Percentiles rank a stretch among this genome's conserved stretches.
These are phyloP conservation scores for Dalbergia oliveri DNA, from an alignment of 306 rosid species.

Conservation along the genomic window DNA sequence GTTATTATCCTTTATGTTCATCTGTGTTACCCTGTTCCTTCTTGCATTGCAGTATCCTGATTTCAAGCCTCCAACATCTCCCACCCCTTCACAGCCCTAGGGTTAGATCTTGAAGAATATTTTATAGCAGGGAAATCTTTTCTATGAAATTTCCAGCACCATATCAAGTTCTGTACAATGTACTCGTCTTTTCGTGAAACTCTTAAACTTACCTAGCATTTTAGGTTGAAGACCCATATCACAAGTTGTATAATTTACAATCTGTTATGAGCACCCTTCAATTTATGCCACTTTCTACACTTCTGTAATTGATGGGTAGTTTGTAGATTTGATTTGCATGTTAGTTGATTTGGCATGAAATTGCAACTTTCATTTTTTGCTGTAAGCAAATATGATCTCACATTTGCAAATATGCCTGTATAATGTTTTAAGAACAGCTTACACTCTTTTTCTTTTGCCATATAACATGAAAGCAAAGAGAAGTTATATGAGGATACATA, in stretches of 20 bases:
- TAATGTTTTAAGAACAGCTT: neutral
- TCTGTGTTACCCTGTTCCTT: neutral
- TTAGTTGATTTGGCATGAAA: neutral
- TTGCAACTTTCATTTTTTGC: too few relatives aligned
- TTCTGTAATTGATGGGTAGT: conserved; percentile 42
- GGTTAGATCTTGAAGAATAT: conserved; percentile 39
- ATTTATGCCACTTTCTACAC: conserved; percentile 42
- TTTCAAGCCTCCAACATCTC: conserved; percentile 97
- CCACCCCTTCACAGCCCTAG: conserved; percentile 89
- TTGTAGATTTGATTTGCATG: conserved; percentile 42
- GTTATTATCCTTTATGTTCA: conserved; percentile 6
- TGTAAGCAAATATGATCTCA: too few relatives aligned
- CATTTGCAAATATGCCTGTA: too few relatives aligned
- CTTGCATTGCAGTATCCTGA: conserved; percentile 86
- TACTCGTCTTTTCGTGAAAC: conserved; percentile 38
- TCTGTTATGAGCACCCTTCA: conserved; percentile 39
- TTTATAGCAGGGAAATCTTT: conserved; percentile 45
- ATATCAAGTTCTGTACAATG: conserved; percentile 42
- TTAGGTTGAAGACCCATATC: conserved; percentile 40
- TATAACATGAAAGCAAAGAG: neutral
- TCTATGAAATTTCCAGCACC: conserved; percentile 23
- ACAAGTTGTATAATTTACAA: conserved; percentile 43
- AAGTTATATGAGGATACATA: neutral
- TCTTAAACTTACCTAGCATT: conserved; percentile 38
- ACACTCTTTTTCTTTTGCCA: neutral